phyloP scores from a whole-genome alignment of 768 basidiomycete species.

The Amanita subjunquillea region DNA sequence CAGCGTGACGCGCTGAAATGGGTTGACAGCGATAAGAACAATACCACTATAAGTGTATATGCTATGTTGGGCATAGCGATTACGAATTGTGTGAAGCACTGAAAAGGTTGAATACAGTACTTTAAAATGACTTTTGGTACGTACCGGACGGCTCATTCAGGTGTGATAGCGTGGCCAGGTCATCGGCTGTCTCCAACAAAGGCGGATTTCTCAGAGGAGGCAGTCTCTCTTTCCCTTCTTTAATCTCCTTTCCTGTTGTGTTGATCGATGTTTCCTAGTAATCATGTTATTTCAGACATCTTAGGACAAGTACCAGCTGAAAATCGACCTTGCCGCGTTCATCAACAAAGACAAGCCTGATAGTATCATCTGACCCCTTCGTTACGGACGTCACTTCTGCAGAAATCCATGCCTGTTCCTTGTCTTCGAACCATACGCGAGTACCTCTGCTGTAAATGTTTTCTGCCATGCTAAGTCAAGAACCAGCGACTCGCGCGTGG shows the following conservation, averaged over 20 bases:
- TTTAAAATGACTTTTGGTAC: conserved; percentile 12
- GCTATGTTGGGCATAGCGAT: conserved; percentile 93
- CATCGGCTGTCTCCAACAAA: conserved; percentile 91
- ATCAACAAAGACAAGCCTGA: conserved; percentile 81
- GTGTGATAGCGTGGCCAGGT: conserved; percentile 95
- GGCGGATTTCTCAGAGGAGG: conserved; percentile 97
- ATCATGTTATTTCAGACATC: conserved; percentile 6
- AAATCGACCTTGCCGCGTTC: conserved; percentile 69
- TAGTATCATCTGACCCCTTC: conserved; percentile 57
- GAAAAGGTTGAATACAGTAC: background rate
- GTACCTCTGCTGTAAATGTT: conserved; percentile 89
- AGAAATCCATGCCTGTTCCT: conserved; percentile 89
- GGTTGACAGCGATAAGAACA: conserved; percentile 97
- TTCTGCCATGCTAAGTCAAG: conserved; percentile 56
- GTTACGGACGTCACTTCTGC: conserved; percentile 67
- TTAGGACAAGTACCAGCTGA: conserved; percentile 5
- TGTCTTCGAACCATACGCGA: conserved; percentile 89
- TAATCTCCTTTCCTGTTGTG: conserved; percentile 73
- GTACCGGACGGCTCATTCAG: conserved; percentile 94
- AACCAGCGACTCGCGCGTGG: conserved; percentile 6
- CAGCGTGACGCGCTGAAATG: conserved; percentile 93
- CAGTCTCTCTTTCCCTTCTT: conserved; percentile 66
- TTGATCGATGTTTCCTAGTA: conserved; percentile 67
- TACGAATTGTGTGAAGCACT: conserved; percentile 96
- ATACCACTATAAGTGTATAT: conserved; percentile 99